Evolutionary conservation across 768 basidiomycete species (phyloP).

Genomic region (Russula olivacea): DNA sequence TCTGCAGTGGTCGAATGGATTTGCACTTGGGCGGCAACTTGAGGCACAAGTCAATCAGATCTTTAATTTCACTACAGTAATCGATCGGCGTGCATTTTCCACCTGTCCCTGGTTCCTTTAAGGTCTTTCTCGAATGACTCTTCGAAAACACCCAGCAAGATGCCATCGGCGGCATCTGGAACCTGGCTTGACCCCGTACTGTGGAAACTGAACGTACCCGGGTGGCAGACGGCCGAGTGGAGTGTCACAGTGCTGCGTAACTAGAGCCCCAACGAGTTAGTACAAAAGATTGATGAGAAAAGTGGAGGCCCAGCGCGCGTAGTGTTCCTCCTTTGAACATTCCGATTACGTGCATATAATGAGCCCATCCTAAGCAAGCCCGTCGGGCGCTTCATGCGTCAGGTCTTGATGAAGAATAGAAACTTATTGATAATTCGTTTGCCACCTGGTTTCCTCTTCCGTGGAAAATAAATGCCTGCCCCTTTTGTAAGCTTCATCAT

Average conservation of each 20-base stretch:
- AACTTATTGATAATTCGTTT: background rate
- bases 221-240: background rate
- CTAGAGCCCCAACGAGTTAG: background rate
- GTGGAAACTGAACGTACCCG: background rate
- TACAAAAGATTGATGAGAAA: background rate
- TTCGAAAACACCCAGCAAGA: background rate
- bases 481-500: constrained; percentile 1
- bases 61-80: constrained; percentile 2
- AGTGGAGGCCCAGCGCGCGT: background rate
- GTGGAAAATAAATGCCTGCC: background rate
- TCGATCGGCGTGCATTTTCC: background rate
- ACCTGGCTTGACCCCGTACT: background rate
- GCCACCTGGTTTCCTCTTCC: background rate
- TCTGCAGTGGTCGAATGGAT: background rate
- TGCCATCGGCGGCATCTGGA: background rate
- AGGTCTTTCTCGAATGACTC: background rate
- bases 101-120: constrained; percentile 10
- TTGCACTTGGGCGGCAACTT: background rate
- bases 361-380: background rate
- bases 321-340: background rate
- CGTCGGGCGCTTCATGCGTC: background rate
- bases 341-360: constrained; percentile 6
- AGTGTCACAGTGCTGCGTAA: background rate
- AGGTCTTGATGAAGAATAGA: too few relatives aligned
- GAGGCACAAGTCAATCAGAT: background rate